phyloP scores from a whole-genome alignment of 192 early-diverging fungal genomes.

The Rhizophagus sp. region DNA sequence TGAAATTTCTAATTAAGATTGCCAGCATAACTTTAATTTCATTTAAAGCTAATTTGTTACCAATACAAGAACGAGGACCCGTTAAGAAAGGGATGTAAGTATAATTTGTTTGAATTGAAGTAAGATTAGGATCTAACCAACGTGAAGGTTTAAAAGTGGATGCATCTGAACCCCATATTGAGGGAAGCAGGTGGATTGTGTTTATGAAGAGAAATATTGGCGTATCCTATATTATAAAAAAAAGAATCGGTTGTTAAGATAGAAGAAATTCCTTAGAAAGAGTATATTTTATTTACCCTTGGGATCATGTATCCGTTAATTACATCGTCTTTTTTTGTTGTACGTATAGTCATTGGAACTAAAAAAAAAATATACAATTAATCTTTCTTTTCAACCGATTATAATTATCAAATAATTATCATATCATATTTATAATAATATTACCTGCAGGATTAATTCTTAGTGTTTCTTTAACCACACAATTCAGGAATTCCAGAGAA shows the following conservation, averaged over 20 bases:
- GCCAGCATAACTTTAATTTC: conserved; percentile 57
- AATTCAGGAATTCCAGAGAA: conserved; percentile 48
- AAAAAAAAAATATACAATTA: background rate
- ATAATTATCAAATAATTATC: background rate
- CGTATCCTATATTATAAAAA: conserved; percentile 21
- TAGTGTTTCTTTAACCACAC: conserved; percentile 53
- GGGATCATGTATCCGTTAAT: conserved; percentile 49
- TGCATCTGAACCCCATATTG: conserved; percentile 52
- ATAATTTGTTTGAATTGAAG: conserved; percentile 33
- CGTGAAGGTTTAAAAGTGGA: conserved; percentile 54
- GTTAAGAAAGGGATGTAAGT: conserved; percentile 49
- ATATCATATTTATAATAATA: too few species aligned
- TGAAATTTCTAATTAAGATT: conserved; percentile 13
- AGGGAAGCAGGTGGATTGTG: conserved; percentile 41
- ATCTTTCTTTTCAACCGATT: background rate
- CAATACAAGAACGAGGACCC: conserved; percentile 58
- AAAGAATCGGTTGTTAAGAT: background rate
- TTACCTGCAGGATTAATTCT: conserved; percentile 47
- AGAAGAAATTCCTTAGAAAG: background rate
- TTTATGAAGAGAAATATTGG: conserved; percentile 43
- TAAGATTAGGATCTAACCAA: conserved; percentile 45
- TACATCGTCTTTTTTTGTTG: conserved; percentile 38
- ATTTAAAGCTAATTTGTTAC: conserved; percentile 55
- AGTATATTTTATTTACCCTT: conserved; percentile 34
- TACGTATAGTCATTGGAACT: conserved; percentile 50